Percentiles rank a stretch among this genome's conserved stretches.
phyloP scores from a whole-genome alignment of 768 basidiomycete species.

The Mycena belliarum region DNA sequence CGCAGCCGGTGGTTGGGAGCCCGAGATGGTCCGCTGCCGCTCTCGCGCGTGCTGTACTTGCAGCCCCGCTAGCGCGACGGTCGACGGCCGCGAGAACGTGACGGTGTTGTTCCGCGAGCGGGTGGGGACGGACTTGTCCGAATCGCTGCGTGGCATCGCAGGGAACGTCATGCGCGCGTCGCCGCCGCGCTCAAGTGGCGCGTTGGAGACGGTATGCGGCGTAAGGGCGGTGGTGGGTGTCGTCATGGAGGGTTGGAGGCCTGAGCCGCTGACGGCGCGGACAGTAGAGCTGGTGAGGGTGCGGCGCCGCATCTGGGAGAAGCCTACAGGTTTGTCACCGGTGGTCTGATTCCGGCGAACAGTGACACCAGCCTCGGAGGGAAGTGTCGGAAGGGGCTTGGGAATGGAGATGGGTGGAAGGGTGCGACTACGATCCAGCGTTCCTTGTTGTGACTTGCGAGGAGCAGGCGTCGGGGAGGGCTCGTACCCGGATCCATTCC shows the following conservation, averaged over 20 bases:
- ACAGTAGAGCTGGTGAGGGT: slow-evolving; percentile 37
- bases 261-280: slow-evolving; percentile 30
- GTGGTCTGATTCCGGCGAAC: slow-evolving; percentile 21
- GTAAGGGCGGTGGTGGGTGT: slow-evolving; percentile 70
- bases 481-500: slow-evolving; percentile 27
- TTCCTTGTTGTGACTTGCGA: slow-evolving; percentile 26
- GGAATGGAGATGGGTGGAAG: slow-evolving; percentile 56
- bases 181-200: slow-evolving; percentile 30
- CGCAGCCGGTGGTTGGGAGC: slow-evolving; percentile 18
- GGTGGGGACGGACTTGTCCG: slow-evolving; percentile 35
- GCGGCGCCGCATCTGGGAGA: slow-evolving; percentile 30
- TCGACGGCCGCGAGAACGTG: slow-evolving; percentile 66
- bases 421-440: slow-evolving; percentile 44
- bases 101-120: slow-evolving; percentile 43
- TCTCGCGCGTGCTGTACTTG: slow-evolving; percentile 51
- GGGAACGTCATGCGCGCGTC: slow-evolving; percentile 25
- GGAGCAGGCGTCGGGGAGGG: slow-evolving; percentile 47
- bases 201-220: slow-evolving; percentile 60
- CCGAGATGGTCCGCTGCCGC: slow-evolving; percentile 33
- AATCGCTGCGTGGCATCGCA: slow-evolving; percentile 47
- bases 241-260: slow-evolving; percentile 51
- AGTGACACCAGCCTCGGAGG: slow-evolving; percentile 50
- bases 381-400: slow-evolving; percentile 57
- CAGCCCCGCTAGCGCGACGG: slow-evolving; percentile 53
- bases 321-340: slow-evolving; percentile 8